Percentiles rank a stretch among this genome's conserved stretches.
Conservation (phyloP, 2,329 filamentous ascomycete species). For the Fusarium phyllophilum region DNA sequence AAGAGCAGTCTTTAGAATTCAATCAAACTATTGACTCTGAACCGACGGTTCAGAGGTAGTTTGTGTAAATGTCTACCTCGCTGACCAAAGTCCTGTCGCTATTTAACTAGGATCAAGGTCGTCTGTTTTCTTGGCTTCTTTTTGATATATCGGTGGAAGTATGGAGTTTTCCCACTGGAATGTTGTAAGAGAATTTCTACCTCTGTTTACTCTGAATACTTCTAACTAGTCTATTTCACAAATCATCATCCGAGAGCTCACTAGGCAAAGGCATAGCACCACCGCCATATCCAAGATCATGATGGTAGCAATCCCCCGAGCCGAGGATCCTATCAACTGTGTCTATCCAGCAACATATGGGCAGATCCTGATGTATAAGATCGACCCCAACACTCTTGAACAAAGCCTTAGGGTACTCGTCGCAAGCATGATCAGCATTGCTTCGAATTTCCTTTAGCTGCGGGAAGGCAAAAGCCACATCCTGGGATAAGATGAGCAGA, state of each 20-base stretch:
- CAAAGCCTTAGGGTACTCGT: not conserved
- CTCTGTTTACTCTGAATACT: not conserved
- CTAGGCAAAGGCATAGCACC: not conserved
- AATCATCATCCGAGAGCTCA: not conserved
- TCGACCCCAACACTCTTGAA: not conserved
- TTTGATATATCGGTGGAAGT: not conserved
- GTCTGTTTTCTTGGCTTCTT: not conserved
- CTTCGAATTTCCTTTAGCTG: not conserved
- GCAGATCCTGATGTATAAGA: not conserved
- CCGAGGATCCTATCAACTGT: rapidly evolving
- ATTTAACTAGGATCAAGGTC: not conserved
- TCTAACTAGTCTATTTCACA: not conserved
- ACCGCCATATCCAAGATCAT: not conserved
- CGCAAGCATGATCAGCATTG: rapidly evolving
- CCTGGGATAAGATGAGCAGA: not conserved
- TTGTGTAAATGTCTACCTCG: no score
- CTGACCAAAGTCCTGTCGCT: no score
- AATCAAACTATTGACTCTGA: no score
- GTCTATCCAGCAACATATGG: not conserved
- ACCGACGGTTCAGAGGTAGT: no score
- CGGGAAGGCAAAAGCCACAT: not conserved
- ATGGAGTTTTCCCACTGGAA: not conserved
- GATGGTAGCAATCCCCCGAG: not conserved
- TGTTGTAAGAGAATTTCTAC: not conserved
- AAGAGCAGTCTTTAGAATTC: no score